Base-by-base conservation (phyloP, 306 rosid genomes). In the Senna tora region DNA sequence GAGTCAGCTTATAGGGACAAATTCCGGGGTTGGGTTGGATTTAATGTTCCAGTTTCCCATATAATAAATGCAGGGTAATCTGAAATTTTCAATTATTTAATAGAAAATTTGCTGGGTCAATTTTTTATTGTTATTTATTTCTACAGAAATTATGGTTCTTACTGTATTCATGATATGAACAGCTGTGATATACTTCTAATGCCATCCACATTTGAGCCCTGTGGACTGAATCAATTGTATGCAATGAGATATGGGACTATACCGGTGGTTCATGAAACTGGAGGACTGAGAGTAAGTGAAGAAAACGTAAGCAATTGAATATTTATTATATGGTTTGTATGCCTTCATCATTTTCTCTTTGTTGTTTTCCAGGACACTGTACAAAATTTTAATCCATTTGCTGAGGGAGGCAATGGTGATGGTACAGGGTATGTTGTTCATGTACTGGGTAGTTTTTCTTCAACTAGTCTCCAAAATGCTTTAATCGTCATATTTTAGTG, bases 221-320 rank as follows among this genome's bases (percentile, higher is more conserved):
- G 96, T 45, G 98, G 98, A 51, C 81, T 92, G 61, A 92, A 92
- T 73, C 98, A 92, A 75, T 64, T 92, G 65, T 92, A 89, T 67
- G 98, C 94, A 75, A 92, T 92, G 98, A 86, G 90, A 89, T 92
- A 92, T 69, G 98, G 98, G 82, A 89, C 96, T 59, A 66, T 92
- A 77, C 98, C 98, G 0, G 98, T 92, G 36, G 98, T 89, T 83
- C 98, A 92, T 74, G 77, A 80, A 45, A 92, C 98, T n/a, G 98
- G 98, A 61, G 98, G 98, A 60, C 92, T 92, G 45, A 83, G 89
- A 83, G 98, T 92, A 84, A 82, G 96, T 86, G 79, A 74, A 46
- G 73, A 71, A 28, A 72, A 51, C 53, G 46, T 14, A 22, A 74
- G 33, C 52, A 41, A 33, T 63, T 65, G 53, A 56, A 36, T 61